phyloP scores from a whole-genome alignment of 1,139 yeast species.

The Candida sp. region DNA sequence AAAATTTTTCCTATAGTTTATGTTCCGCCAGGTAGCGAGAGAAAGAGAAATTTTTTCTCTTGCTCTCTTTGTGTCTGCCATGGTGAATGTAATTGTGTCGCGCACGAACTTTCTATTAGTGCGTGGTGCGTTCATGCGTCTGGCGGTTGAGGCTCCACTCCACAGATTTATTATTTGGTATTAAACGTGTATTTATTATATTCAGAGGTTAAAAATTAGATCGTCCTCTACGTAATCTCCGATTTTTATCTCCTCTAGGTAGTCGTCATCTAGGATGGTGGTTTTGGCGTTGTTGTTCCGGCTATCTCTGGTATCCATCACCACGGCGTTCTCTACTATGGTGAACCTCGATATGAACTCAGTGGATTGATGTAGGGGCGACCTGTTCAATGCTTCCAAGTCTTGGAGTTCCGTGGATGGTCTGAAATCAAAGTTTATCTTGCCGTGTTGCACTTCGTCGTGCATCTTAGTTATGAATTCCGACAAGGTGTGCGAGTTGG shows the following conservation, averaged over 20 bases:
- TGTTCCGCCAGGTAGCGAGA: too few relatives aligned
- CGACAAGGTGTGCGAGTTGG: slow-evolving; percentile 25
- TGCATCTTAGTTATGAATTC: slow-evolving; percentile 24
- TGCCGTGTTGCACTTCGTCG: slow-evolving; percentile 15
- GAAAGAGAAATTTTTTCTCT: slow-evolving; percentile 15
- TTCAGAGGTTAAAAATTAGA: neutral
- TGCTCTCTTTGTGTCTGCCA: neutral
- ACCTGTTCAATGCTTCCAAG: slow-evolving; percentile 17
- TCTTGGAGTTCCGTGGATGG: slow-evolving; percentile 29
- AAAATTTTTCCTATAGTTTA: slow-evolving; percentile 28
- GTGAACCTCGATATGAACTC: slow-evolving; percentile 2
- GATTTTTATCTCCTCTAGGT: neutral
- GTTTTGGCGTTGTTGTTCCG: neutral
- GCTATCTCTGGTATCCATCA: neutral
- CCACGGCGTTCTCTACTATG: slow-evolving; percentile 5
- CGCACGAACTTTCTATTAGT: too few relatives aligned
- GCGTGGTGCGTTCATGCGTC: too few relatives aligned
- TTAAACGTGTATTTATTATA: neutral
- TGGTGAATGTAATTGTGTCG: too few relatives aligned
- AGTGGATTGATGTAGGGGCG: slow-evolving; percentile 17
- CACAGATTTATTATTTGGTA: too few relatives aligned
- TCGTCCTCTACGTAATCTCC: slow-evolving; percentile 4
- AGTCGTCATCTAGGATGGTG: neutral
- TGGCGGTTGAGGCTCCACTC: too few relatives aligned
- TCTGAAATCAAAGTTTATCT: slow-evolving; percentile 6